Percentiles rank a stretch among this genome's conserved stretches.
Evolutionary conservation across 2,329 filamentous ascomycete species (phyloP).

Genomic region (Fusarium subglutinans): DNA sequence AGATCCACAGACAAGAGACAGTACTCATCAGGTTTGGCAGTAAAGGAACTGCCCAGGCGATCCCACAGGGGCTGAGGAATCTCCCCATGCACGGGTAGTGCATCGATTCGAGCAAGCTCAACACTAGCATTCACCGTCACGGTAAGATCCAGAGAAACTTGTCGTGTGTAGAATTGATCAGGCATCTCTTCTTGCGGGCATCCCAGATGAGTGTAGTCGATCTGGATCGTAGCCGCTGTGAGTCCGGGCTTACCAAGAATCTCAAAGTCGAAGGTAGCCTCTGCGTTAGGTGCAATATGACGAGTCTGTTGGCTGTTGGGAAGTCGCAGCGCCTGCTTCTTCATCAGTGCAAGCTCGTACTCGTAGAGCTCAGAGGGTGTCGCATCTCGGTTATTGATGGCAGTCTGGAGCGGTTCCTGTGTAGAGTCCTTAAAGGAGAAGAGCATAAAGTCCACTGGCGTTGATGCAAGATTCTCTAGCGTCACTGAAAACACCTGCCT

Average conservation of each 20-base stretch:
- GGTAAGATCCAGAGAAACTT: constrained; percentile 81
- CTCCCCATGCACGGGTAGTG: constrained; percentile 75
- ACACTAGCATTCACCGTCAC: constrained; percentile 93
- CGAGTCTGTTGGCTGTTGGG: constrained; percentile 61
- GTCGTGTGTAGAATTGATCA: constrained; percentile 83
- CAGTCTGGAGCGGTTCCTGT: constrained; percentile 77
- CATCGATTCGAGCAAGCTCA: constrained; percentile 81
- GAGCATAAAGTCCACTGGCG: constrained; percentile 82
- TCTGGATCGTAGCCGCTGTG: constrained; percentile 79
- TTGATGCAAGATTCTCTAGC: constrained; percentile 80
- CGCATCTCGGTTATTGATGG: constrained; percentile 79
- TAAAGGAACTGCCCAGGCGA: constrained; percentile 49
- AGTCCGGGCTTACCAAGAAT: constrained; percentile 87
- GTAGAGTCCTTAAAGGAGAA: constrained; percentile 93
- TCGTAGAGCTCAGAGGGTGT: constrained; percentile 85
- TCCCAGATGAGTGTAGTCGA: constrained; percentile 88
- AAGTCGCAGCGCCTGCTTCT: constrained; percentile 73
- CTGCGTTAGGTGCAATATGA: constrained; percentile 73
- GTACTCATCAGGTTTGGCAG: constrained; percentile 66
- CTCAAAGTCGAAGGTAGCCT: constrained; percentile 81
- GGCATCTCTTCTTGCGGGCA: constrained; percentile 72
- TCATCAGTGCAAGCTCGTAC: constrained; percentile 80
- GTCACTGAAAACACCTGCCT: constrained; percentile 79
- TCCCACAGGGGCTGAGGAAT: constrained; percentile 71
- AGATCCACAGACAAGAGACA: constrained; percentile 86